Percentiles rank a stretch among this genome's conserved stretches.
Conservation (phyloP, 2,329 filamentous ascomycete genomes). For the Scopulariopsis brevicaulis region DNA sequence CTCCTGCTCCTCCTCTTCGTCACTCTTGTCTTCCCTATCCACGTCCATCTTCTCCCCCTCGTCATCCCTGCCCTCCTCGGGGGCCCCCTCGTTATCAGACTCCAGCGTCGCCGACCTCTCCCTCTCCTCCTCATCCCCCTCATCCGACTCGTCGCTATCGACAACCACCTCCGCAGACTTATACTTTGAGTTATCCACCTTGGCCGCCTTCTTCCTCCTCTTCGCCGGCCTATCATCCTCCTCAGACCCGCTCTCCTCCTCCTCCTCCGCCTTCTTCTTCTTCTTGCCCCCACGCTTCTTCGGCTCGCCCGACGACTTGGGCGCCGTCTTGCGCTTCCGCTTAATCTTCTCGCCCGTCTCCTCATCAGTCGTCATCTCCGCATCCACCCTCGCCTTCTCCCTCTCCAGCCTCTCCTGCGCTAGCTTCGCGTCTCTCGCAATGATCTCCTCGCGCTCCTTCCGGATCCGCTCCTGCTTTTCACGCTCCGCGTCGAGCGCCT, state of each 20-base stretch:
- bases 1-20: slow-evolving; percentile 36
- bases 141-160: slow-evolving; percentile 56
- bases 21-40: slow-evolving; percentile 24
- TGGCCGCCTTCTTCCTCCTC: slow-evolving; percentile 17
- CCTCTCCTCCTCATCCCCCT: slow-evolving; percentile 10
- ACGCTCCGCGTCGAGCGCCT: slow-evolving; percentile 54
- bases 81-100: slow-evolving; percentile 17
- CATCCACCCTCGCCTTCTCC: slow-evolving; percentile 52
- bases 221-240: slow-evolving; percentile 37
- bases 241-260: slow-evolving; percentile 28
- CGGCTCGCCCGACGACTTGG: slow-evolving; percentile 24
- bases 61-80: slow-evolving; percentile 11
- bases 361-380: slow-evolving; percentile 69
- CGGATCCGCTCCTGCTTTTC: slow-evolving; percentile 71
- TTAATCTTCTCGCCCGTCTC: slow-evolving; percentile 76
- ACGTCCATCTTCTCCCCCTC: slow-evolving; percentile 40
- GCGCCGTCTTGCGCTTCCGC: slow-evolving; percentile 48
- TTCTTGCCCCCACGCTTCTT: slow-evolving; percentile 38
- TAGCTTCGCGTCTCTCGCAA: slow-evolving; percentile 61
- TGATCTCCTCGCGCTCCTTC: slow-evolving; percentile 75
- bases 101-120: slow-evolving; percentile 10
- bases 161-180: slow-evolving; percentile 80
- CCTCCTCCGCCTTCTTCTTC: slow-evolving; percentile 30
- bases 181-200: slow-evolving; percentile 50
- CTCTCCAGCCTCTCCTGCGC: slow-evolving; percentile 63